Base-by-base conservation (phyloP, 2,329 filamentous ascomycete genomes). In the Gnomoniopsis smithogilvyi region DNA sequence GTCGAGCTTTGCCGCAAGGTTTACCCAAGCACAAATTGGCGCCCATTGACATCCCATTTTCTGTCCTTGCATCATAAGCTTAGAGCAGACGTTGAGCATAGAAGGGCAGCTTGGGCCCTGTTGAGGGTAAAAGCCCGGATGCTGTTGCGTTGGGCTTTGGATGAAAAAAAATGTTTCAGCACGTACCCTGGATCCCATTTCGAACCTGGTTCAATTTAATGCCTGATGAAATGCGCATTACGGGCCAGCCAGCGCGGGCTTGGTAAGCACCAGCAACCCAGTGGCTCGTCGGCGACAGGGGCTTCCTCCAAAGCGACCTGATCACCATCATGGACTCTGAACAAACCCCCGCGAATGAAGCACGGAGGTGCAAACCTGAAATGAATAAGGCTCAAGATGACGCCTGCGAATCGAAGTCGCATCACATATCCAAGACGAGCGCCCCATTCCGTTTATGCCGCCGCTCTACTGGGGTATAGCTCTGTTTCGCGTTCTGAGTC, bases 401-500 rank as follows among this genome's bases (percentile, higher is more conserved):
- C 36, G 36, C 36, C 36, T 41, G 36, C 36, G 15, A 15, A 12
- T n/a, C 36, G 17, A 41, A 15, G 11, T 41, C 36, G 36, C 36
- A 41, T 41, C 36, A 14, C 36, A 41, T 41, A 14, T 15, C 36
- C 36, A 41, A 41, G 36, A 41, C 36, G 36, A 41, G 36, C 15
- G 17, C 36, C 36, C 8, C 26, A 30, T 30, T 30, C 26, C 26
- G 26, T 30, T 30, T 30, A 30, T 30, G 26, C 26, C 26, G 26
- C 26, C 26, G 26, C 26, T 30, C 26, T 30, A 30, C 26, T 30
- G 26, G 26, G 26, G n/a, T 24, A 30, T 54, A 46, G 51, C 51
- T 54, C 51, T 54, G 51, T 54, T 46, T 54, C 51, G 51, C 45
- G 43, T 34, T 30, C 17, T 24, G 26, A 45, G 41, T 22, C 51